These are phyloP conservation scores for Phaeophleospora eucalypticola DNA, from an alignment of 2,329 filamentous ascomycete species.

Conservation along the genomic window DNA sequence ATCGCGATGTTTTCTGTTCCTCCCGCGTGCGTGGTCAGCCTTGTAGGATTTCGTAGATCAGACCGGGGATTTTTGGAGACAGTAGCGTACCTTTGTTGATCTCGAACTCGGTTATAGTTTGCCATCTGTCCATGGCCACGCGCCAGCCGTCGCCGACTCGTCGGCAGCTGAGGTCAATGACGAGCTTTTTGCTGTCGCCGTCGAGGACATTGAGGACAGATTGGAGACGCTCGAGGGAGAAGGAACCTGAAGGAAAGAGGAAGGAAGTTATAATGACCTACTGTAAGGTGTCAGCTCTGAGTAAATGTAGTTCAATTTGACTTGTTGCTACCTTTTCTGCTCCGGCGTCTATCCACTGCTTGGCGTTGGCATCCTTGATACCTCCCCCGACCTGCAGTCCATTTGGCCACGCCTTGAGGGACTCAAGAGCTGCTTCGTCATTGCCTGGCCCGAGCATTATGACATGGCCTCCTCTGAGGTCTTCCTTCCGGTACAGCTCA, in stretches of 20 bases:
- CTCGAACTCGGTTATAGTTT: slow-evolving; percentile 95
- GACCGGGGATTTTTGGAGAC: neutral
- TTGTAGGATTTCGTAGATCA: too few species aligned
- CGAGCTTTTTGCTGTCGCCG: slow-evolving; percentile 73
- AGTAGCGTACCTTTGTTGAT: slow-evolving; percentile 67
- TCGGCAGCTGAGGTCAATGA: slow-evolving; percentile 92
- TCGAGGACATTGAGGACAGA: slow-evolving; percentile 68
- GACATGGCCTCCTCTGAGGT: slow-evolving; percentile 77
- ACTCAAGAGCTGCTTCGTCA: slow-evolving; percentile 70
- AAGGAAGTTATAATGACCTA: slow-evolving; percentile 97
- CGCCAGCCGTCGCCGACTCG: slow-evolving; percentile 75
- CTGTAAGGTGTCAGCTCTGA: slow-evolving; percentile 26
- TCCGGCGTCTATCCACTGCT: slow-evolving; percentile 78
- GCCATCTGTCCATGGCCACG: slow-evolving; percentile 99
- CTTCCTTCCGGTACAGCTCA: slow-evolving; percentile 70
- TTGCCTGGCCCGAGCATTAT: slow-evolving; percentile 95
- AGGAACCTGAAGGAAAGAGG: slow-evolving; percentile 79
- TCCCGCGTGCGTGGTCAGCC: neutral
- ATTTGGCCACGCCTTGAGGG: slow-evolving; percentile 71
- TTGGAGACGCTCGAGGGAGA: slow-evolving; percentile 72
- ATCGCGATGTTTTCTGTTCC: slow-evolving; percentile 68
- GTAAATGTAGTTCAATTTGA: neutral
- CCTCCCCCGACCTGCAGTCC: slow-evolving; percentile 91
- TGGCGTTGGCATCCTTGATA: slow-evolving; percentile 79
- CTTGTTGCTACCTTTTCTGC: slow-evolving; percentile 69